These are phyloP conservation scores for Stemphylium vesicarium DNA, from an alignment of 2,329 filamentous ascomycete species.

Conservation along the genomic window DNA sequence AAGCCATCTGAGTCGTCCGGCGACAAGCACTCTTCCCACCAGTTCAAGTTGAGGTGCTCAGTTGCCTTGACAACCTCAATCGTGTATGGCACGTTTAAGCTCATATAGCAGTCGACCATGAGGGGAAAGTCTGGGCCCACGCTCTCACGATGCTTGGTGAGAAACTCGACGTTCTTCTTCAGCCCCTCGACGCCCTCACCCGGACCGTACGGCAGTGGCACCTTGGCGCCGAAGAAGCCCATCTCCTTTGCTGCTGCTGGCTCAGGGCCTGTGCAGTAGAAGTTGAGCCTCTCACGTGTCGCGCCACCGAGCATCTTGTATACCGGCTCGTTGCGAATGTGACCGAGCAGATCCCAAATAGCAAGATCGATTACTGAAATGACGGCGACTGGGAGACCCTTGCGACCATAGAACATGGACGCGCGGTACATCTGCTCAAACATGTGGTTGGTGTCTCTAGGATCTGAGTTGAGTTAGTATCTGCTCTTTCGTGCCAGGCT, in stretches of 20 bases:
- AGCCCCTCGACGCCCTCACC: slow-evolving; percentile 84
- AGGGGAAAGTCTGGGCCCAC: slow-evolving; percentile 91
- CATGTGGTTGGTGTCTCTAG: slow-evolving; percentile 86
- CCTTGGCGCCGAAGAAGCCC: slow-evolving; percentile 91
- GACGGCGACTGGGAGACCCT: slow-evolving; percentile 86
- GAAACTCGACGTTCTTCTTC: slow-evolving; percentile 87
- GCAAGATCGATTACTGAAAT: slow-evolving; percentile 95
- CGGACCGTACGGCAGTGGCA: slow-evolving; percentile 86
- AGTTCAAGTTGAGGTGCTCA: slow-evolving; percentile 86
- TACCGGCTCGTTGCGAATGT: slow-evolving; percentile 89
- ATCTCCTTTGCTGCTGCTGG: slow-evolving; percentile 79
- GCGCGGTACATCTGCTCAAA: slow-evolving; percentile 97
- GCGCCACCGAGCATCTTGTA: slow-evolving; percentile 93
- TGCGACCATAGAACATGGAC: slow-evolving; percentile 96
- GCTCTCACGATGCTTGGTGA: slow-evolving; percentile 80
- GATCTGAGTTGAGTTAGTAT: slow-evolving; percentile 61
- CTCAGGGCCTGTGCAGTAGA: slow-evolving; percentile 94
- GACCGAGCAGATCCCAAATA: slow-evolving; percentile 89
- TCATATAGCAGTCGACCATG: slow-evolving; percentile 98
- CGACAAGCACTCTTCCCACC: slow-evolving; percentile 94
- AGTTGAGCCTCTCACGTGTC: slow-evolving; percentile 81
- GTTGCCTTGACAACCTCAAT: slow-evolving; percentile 88
- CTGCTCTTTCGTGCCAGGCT: not conserved
- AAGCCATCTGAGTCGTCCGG: slow-evolving; percentile 94
- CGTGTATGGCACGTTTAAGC: slow-evolving; percentile 87